phyloP scores from a whole-genome alignment of 306 rosid genomes.

The Boehmeria nivea region DNA sequence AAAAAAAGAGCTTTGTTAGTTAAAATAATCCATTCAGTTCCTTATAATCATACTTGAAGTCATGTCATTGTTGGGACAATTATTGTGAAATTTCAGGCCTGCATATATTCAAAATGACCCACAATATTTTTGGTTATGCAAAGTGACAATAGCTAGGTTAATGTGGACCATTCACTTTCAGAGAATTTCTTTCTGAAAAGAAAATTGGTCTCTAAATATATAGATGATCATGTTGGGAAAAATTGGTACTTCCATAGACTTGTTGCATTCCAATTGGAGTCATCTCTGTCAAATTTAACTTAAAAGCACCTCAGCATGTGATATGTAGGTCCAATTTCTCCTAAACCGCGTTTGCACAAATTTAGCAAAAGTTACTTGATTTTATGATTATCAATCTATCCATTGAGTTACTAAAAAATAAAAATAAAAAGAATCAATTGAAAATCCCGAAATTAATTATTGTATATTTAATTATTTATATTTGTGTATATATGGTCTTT shows the following conservation, averaged over 20 bases:
- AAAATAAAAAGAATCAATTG: too few species aligned
- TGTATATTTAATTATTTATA: too few species aligned
- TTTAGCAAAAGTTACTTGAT: not conserved
- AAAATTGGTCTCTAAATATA: not conserved
- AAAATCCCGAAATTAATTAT: too few species aligned
- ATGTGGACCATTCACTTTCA: not conserved
- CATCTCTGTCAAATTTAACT: not conserved
- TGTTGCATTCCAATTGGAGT: not conserved
- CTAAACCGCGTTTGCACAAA: not conserved
- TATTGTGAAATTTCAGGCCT: too few species aligned
- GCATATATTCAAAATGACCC: too few species aligned
- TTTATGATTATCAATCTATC: not conserved
- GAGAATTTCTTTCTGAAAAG: not conserved
- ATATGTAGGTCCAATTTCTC: not conserved
- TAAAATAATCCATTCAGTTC: too few species aligned
- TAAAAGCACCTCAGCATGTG: constrained; percentile 2
- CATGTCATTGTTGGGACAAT: too few species aligned
- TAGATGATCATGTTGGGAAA: not conserved
- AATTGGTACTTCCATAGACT: not conserved
- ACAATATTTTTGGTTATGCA: too few species aligned
- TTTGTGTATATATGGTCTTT: too few species aligned
- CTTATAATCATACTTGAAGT: too few species aligned
- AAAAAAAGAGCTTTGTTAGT: too few species aligned
- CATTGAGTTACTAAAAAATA: too few species aligned
- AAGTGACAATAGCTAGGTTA: not conserved